A percentile compares a stretch with the other conserved stretches of the same genome.
phyloP scores from a whole-genome alignment of 331 rosid species.

The Pyrus hybrid region DNA sequence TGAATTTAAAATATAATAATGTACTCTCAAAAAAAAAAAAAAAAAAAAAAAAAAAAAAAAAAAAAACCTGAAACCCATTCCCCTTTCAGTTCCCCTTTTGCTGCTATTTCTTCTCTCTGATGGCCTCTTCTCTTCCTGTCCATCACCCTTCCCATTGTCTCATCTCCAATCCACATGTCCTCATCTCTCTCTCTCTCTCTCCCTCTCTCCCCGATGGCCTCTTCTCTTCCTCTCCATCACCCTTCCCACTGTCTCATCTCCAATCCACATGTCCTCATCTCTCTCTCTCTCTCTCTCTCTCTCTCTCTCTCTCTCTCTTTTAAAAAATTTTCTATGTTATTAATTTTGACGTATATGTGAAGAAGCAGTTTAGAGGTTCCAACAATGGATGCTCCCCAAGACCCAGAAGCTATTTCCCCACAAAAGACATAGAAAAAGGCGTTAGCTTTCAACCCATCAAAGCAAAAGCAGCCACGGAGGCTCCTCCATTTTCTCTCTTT shows the following conservation, averaged over 20 bases:
- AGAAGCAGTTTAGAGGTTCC: slow-evolving; percentile 36
- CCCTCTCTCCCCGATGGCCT: slow-evolving; percentile 42
- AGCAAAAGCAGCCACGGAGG: slow-evolving; percentile 44
- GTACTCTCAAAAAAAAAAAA: no score
- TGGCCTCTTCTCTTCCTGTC: no score
- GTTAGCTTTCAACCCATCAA: slow-evolving; percentile 30
- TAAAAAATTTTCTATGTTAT: slow-evolving; percentile 2
- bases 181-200: no score
- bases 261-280: slow-evolving; percentile 39
- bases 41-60: no score
- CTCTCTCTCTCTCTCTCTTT: slow-evolving; percentile 3
- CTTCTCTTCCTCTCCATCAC: slow-evolving; percentile 47
- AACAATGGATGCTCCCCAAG: slow-evolving; percentile 33
- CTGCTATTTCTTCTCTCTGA: no score
- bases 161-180: no score
- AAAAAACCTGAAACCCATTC: no score
- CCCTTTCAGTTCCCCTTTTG: no score
- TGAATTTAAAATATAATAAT: no score
- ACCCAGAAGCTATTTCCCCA: slow-evolving; percentile 24
- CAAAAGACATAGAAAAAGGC: slow-evolving; percentile 19
- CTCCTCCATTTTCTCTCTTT: slow-evolving; percentile 51
- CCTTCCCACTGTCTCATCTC: slow-evolving; percentile 36
- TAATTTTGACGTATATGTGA: not conserved
- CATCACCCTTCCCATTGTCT: no score
- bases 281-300: slow-evolving; percentile 18